Conservation (phyloP, 108 stramenopile genomes). For the Pseudonitzschia multiseries region DNA sequence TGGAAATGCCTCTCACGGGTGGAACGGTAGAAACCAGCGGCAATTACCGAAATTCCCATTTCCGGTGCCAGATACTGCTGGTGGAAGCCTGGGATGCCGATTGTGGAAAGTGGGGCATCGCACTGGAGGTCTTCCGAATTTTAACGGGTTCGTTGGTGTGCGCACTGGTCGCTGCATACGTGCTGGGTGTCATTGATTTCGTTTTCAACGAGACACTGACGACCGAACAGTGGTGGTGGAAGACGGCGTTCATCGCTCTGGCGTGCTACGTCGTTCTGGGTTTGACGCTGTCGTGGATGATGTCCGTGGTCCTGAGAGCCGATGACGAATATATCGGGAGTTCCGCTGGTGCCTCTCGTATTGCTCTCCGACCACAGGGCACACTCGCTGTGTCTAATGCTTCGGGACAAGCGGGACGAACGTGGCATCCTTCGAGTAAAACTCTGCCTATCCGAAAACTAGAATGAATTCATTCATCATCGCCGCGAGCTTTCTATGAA, state of each 20-base stretch:
- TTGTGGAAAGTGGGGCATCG: constrained; percentile 18
- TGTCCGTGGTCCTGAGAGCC: constrained; percentile 11
- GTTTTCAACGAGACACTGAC: background rate
- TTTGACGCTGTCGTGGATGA: background rate
- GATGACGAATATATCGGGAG: constrained; percentile 6
- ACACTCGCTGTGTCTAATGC: constrained; percentile 11
- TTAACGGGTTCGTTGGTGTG: background rate
- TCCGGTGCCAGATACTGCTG: background rate
- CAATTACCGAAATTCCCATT: background rate
- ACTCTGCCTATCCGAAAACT: constrained; percentile 12
- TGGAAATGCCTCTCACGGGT: constrained; percentile 15
- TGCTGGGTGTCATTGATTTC: constrained; percentile 7
- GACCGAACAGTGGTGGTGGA: background rate
- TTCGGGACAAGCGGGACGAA: background rate
- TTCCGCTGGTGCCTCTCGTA: background rate
- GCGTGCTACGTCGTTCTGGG: background rate
- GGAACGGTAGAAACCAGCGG: constrained; percentile 14
- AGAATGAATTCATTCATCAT: background rate
- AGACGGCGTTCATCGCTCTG: background rate
- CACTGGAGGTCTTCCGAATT: constrained; percentile 5
- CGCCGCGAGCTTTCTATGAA: no score
- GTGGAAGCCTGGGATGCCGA: constrained; percentile 19
- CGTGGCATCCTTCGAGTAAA: constrained; percentile 15
- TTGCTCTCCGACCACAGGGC: constrained; percentile 7
- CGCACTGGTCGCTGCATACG: background rate